Evolutionary conservation across 2,329 filamentous ascomycete species (phyloP), one percentile per base, ranked within the genome.

Genomic region (Paraphaeosphaeria sporulosa): DNA sequence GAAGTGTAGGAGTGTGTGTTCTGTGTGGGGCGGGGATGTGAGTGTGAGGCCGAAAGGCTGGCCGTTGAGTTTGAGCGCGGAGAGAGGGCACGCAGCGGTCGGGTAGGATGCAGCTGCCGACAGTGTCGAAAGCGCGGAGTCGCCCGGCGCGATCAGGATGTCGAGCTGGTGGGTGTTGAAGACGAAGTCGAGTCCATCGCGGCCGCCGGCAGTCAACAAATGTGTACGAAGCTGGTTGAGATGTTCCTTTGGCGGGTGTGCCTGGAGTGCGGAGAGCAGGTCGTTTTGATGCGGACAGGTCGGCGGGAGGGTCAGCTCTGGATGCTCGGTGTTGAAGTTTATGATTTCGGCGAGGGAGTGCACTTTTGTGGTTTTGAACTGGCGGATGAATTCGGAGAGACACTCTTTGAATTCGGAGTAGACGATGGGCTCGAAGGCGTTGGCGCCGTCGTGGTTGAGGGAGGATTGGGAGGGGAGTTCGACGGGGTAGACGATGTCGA

Each of bases 261-360:
- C 64, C 52, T 74, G 68, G 4, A 75, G 66, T 23, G 71, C 75
- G 4, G 72, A 69, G 64, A 76, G 70, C 7, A 78, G 70, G 57
- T 76, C 75, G 61, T 74, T 75, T 64, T 78, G 74, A 48, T 74
- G 68, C 0, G 75, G 74, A 51, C 68, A 76, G 43, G 65, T 65
- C 3, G 72, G 71, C 32, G 74, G 72, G 1, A 77, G 66, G 13
- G 68, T 71, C 17, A 76, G 70, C 52, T 78, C 74, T 7, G 73
- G 71, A 38, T 78, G 74, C 38, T 77, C 72, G 27, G 71, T 64
- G 55, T 78, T 78, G 64, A 76, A 76, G 61, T 78, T 74, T 50
- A 77, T 76, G 54, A 77, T 75, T 49, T 76, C 75, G 23, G 74
- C 72, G 23, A 77, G 66, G 3, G 73, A 76, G 62, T 76, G 73